Percentiles rank a stretch among this genome's conserved stretches.
Evolutionary conservation across 2,329 filamentous ascomycete species (phyloP).

Genomic region (Stagonosporopsis tanaceti): DNA sequence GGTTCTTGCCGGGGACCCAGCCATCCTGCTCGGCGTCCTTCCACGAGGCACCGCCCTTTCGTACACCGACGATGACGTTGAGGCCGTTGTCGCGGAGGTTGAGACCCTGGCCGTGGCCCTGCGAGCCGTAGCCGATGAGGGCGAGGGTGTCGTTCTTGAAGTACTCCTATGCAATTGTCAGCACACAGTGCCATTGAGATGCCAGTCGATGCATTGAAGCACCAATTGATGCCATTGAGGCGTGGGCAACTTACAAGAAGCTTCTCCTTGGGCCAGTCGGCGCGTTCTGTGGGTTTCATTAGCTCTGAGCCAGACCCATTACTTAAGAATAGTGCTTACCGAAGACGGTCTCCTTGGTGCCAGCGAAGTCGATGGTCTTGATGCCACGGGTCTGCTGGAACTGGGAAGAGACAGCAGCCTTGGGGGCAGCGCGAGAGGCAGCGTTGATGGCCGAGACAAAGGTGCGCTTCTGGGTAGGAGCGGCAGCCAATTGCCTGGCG

Average conservation of each 20-base stretch:
- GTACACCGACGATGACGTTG: conserved; percentile 98
- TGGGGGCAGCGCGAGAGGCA: conserved; percentile 57
- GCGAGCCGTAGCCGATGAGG: conserved; percentile 97
- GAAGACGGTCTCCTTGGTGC: conserved; percentile 91
- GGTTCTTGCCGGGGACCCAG: conserved; percentile 98
- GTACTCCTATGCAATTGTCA: conserved; percentile 74
- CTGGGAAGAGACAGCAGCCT: conserved; percentile 55
- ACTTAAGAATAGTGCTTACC: conserved; percentile 63
- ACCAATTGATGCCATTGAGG: conserved; percentile 26
- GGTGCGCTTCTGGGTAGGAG: conserved; percentile 62
- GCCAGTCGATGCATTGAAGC: not conserved
- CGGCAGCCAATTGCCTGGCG: conserved; percentile 63
- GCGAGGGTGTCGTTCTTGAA: conserved; percentile 99
- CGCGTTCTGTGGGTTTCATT: conserved; percentile 73
- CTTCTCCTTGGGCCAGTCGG: conserved; percentile 98
- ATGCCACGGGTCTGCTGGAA: conserved; percentile 82
- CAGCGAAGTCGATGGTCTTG: conserved; percentile 99
- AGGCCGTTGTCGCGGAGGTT: conserved; percentile 99
- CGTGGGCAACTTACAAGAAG: conserved; percentile 74
- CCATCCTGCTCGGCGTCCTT: conserved; percentile 96
- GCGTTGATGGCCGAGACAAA: conserved; percentile 66
- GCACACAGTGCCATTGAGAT: conserved; percentile 21
- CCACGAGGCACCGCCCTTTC: conserved; percentile 98
- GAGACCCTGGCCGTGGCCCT: conserved; percentile 98
- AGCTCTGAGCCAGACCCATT: conserved; percentile 33